Percentiles rank a stretch among this genome's conserved stretches.
phyloP scores from a whole-genome alignment of 2,329 filamentous ascomycete genomes.

The Setomelanomma holmii region DNA sequence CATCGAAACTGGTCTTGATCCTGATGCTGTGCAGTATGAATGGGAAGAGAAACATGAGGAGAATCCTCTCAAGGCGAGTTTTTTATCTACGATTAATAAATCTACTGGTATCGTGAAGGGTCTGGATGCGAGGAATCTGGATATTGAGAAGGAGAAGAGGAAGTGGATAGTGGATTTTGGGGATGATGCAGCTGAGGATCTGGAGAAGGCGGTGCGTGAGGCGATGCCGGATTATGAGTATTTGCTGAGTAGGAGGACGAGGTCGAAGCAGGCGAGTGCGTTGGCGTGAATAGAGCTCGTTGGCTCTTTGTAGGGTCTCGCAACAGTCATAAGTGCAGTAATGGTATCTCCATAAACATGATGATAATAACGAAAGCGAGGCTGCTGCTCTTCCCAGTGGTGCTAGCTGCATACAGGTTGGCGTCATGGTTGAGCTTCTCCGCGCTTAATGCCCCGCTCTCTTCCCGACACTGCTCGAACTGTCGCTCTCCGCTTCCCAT shows the following conservation, averaged over 20 bases:
- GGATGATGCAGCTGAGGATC: conserved; percentile 6
- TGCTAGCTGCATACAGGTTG: no score
- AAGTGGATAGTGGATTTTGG: conserved; percentile 22
- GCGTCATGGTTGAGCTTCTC: neutral
- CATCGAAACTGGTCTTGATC: conserved; percentile 11
- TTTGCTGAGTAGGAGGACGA: conserved; percentile 4
- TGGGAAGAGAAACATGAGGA: conserved; percentile 14
- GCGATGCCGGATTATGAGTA: conserved; percentile 23
- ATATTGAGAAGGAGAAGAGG: conserved; percentile 12
- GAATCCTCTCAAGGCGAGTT: conserved; percentile 6
- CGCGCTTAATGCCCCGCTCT: neutral
- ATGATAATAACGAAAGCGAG: no score
- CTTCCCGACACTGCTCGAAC: neutral
- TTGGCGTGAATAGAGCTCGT: no score
- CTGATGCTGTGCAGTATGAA: conserved; percentile 17
- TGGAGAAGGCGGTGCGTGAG: conserved; percentile 10
- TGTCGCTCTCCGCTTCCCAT: neutral
- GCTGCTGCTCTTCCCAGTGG: no score
- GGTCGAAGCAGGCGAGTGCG: neutral
- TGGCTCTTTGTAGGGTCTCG: no score
- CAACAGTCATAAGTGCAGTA: no score
- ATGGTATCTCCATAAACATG: no score
- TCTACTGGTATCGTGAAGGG: conserved; percentile 18
- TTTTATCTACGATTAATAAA: conserved; percentile 11
- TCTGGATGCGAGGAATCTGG: conserved; percentile 4